Conservation (phyloP, 768 basidiomycete species). For the Solioccasus polychromus region DNA sequence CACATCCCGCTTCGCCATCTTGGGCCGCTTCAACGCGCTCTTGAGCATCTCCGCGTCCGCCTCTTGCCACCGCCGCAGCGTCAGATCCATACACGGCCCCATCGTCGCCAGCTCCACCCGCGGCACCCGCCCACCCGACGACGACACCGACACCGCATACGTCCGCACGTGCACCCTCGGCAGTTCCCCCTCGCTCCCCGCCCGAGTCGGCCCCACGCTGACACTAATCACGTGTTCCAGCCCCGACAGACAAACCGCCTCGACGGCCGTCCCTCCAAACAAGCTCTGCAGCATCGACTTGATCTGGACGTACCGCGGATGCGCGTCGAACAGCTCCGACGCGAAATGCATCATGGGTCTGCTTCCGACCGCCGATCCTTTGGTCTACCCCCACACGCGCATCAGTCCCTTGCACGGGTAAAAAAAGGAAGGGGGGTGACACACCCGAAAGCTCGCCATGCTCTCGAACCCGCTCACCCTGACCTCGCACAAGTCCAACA, state of each 20-base stretch:
- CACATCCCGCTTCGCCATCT: constrained; percentile 84
- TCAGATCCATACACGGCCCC: constrained; percentile 89
- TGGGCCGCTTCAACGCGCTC: constrained; percentile 77
- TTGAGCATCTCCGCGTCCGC: constrained; percentile 81
- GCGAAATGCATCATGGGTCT: constrained; percentile 95
- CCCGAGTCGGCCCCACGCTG: constrained; percentile 52
- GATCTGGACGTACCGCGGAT: constrained; percentile 87
- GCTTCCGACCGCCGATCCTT: constrained; percentile 86
- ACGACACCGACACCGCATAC: constrained; percentile 71
- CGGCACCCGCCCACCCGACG: constrained; percentile 78
- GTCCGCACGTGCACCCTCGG: constrained; percentile 88
- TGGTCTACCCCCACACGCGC: constrained; percentile 42
- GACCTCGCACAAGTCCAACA: constrained; percentile 94
- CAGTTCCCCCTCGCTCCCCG: constrained; percentile 43
- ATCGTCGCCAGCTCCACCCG: constrained; percentile 80
- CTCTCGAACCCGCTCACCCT: constrained; percentile 79
- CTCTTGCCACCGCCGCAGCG: constrained; percentile 67
- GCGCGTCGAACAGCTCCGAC: constrained; percentile 91
- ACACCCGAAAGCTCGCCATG: constrained; percentile 56
- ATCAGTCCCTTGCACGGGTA: neutral
- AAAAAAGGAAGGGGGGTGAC: neutral
- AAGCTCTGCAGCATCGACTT: constrained; percentile 90
- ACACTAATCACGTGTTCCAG: constrained; percentile 88
- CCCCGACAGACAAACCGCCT: constrained; percentile 79
- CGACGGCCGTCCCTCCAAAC: constrained; percentile 85